Evolutionary conservation across 148 eudicot species (phyloP).

Genomic region (Salicornia ramosissima): DNA sequence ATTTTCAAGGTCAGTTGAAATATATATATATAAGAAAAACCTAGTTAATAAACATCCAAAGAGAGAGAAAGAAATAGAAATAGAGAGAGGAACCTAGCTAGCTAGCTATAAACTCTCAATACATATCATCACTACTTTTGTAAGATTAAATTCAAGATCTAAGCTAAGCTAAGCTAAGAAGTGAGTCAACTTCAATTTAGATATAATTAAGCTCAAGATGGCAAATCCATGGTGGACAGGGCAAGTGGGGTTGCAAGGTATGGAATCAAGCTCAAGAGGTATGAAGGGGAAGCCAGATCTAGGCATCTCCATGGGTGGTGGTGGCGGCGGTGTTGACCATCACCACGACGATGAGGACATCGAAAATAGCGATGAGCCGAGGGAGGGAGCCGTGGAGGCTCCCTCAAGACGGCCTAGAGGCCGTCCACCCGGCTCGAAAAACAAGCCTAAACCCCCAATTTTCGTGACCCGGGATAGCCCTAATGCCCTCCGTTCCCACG

Average conservation of each 20-base stretch:
- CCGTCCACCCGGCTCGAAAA: slow-evolving; percentile 20
- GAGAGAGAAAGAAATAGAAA: not conserved
- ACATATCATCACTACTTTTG: not conserved
- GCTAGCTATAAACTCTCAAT: no score
- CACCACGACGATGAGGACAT: slow-evolving; percentile 5
- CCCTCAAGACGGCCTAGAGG: slow-evolving; percentile 23
- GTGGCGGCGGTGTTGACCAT: not conserved
- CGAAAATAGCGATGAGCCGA: slow-evolving; percentile 26
- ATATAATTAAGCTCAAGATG: not conserved
- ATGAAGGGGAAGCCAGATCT: slow-evolving; percentile 24
- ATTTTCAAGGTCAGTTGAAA: not conserved
- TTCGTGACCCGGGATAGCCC: slow-evolving; percentile 26
- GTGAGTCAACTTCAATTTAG: not conserved
- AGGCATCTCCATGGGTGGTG: slow-evolving; percentile 16
- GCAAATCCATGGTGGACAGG: slow-evolving; percentile 31
- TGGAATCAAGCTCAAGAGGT: slow-evolving; percentile 25
- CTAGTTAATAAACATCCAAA: not conserved
- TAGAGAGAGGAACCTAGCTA: no score
- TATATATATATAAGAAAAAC: not conserved
- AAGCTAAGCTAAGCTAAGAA: not conserved
- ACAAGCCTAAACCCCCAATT: slow-evolving; percentile 23
- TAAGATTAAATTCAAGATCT: not conserved
- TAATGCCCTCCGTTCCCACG: slow-evolving; percentile 26
- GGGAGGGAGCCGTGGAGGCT: slow-evolving; percentile 21
- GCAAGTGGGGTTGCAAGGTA: slow-evolving; percentile 23